Evolutionary conservation across 495 filamentous ascomycete species (phyloP).

Genomic region (Diplogelasinospora grovesii): DNA sequence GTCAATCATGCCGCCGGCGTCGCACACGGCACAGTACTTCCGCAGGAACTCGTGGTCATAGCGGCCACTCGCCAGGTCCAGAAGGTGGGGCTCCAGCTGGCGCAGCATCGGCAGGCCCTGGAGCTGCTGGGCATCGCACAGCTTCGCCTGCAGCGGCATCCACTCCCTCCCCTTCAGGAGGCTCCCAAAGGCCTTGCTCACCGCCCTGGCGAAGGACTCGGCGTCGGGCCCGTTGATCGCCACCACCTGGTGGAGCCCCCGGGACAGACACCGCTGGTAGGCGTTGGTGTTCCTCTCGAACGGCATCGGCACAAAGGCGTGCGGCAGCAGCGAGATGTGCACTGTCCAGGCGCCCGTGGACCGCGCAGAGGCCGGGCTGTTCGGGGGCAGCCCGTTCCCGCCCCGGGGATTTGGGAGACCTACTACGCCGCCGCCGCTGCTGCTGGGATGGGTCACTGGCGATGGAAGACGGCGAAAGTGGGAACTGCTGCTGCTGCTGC

Average conservation of each 20-base stretch:
- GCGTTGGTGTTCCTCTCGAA: conserved; percentile 54
- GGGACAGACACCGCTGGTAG: conserved; percentile 51
- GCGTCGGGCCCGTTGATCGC: conserved; percentile 41
- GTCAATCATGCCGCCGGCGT: conserved; percentile 45
- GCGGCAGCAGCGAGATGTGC: conserved; percentile 49
- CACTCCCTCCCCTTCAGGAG: conserved; percentile 43
- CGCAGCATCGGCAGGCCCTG: conserved; percentile 51
- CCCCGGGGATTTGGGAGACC: too few relatives aligned
- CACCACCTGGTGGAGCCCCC: conserved; percentile 48
- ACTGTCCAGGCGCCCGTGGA: conserved; percentile 44
- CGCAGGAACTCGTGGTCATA: conserved; percentile 45
- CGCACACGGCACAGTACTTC: conserved; percentile 42
- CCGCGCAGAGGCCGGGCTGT: conserved; percentile 11
- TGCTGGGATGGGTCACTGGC: conserved; percentile 13
- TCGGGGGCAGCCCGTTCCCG: conserved; percentile 9
- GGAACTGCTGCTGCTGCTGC: too few relatives aligned
- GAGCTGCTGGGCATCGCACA: conserved; percentile 48
- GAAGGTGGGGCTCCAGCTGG: conserved; percentile 34
- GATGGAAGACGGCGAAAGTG: conserved; percentile 15
- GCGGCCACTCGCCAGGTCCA: conserved; percentile 23
- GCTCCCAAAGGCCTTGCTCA: conserved; percentile 41
- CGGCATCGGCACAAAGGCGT: conserved; percentile 44
- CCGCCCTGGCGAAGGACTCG: conserved; percentile 39
- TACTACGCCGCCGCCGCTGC: conserved; percentile 12
- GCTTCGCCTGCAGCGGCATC: conserved; percentile 48